Conservation (phyloP, 2,329 filamentous ascomycete genomes). For the Exophiala xenobiotica region DNA sequence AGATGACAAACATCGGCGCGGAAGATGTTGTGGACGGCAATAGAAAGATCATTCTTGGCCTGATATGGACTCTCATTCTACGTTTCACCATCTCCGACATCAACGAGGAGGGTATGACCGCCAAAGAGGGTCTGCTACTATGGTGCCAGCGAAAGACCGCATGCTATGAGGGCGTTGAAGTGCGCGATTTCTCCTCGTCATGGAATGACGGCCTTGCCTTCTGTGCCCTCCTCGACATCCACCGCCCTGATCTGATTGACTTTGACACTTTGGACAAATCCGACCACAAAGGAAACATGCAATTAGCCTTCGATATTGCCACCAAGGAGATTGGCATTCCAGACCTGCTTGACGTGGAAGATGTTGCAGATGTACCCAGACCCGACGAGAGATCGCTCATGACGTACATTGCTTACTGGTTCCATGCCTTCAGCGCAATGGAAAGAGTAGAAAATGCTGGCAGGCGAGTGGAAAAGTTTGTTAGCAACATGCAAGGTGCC, state of each 20-base stretch:
- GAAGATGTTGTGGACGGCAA: constrained; percentile 99
- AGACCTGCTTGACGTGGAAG: constrained; percentile 91
- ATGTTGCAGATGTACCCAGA: constrained; percentile 94
- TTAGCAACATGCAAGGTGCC: constrained; percentile 97
- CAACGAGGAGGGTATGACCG: constrained; percentile 95
- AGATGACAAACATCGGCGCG: constrained; percentile 97
- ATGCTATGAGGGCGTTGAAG: constrained; percentile 95
- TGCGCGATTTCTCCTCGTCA: constrained; percentile 89
- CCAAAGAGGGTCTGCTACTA: constrained; percentile 88
- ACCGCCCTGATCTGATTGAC: constrained; percentile 94
- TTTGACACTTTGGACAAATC: constrained; percentile 91
- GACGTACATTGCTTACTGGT: constrained; percentile 99
- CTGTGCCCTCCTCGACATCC: constrained; percentile 93
- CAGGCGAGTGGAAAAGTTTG: constrained; percentile 94
- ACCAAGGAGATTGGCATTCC: constrained; percentile 96
- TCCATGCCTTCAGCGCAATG: constrained; percentile 98
- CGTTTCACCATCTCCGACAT: constrained; percentile 99
- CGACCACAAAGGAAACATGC: constrained; percentile 96
- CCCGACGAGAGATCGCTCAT: constrained; percentile 95
- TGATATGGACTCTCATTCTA: constrained; percentile 98
- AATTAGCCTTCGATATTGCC: constrained; percentile 94
- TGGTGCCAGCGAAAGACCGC: constrained; percentile 99
- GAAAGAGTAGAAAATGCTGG: constrained; percentile 98
- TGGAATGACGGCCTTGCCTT: constrained; percentile 98
- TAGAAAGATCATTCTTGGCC: constrained; percentile 90